Evolutionary conservation across 2,329 filamentous ascomycete genomes (phyloP).

Genomic region (Rhinocladiella mackenziei): DNA sequence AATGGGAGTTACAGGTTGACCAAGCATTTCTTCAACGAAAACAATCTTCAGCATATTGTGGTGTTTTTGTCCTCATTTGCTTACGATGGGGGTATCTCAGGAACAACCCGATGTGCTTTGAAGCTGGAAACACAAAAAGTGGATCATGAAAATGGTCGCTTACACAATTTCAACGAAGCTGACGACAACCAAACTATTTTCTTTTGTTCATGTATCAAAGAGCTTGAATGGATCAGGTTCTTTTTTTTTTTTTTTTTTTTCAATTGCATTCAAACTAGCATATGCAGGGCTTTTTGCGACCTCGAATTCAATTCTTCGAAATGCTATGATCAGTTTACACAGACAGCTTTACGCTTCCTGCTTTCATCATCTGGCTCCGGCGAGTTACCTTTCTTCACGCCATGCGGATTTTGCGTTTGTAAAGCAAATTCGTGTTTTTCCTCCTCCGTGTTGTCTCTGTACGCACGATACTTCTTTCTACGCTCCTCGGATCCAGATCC

Average conservation of each 20-base stretch:
- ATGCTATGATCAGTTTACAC: neutral
- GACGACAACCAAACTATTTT: neutral
- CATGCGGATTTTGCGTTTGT: neutral
- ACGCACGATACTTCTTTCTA: no score
- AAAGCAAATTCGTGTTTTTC: no score
- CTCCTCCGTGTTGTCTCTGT: no score
- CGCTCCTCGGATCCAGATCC: no score
- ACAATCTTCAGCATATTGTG: constrained; percentile 4
- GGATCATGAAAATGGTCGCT: neutral
- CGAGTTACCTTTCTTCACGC: neutral
- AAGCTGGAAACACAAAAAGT: neutral
- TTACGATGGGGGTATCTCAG: neutral
- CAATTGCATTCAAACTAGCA: neutral
- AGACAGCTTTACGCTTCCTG: neutral
- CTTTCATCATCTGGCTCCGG: neutral
- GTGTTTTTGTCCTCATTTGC: constrained; percentile 2
- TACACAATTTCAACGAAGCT: neutral
- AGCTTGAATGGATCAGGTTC: no score
- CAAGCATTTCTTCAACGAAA: neutral
- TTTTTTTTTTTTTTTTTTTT: no score
- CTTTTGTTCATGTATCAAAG: no score
- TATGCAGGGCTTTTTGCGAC: neutral
- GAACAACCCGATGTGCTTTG: constrained; percentile 1
- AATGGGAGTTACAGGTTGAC: constrained; percentile 25
- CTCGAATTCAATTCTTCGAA: neutral